phyloP scores from a whole-genome alignment of 2,329 filamentous ascomycete genomes.

The Amauroascus niger region DNA sequence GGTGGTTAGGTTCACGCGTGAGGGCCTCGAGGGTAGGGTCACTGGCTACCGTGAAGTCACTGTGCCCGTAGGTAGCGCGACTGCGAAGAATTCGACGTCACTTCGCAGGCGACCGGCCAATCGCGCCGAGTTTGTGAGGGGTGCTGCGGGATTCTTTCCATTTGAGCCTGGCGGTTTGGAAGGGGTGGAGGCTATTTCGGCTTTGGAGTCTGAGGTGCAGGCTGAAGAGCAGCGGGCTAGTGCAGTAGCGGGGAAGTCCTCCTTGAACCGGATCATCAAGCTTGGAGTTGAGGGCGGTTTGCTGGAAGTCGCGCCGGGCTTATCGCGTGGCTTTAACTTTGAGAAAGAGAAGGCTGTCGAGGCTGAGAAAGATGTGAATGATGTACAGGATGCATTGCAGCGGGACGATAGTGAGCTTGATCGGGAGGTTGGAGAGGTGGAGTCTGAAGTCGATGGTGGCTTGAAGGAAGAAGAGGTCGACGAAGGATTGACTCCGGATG shows the following conservation, averaged over 20 bases:
- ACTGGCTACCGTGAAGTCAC: slow-evolving; percentile 93
- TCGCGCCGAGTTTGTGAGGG: slow-evolving; percentile 82
- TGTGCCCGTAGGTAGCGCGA: slow-evolving; percentile 76
- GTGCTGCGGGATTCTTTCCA: slow-evolving; percentile 85
- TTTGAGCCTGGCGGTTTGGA: slow-evolving; percentile 88
- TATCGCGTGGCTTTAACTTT: slow-evolving; percentile 68
- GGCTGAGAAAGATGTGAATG: slow-evolving; percentile 51
- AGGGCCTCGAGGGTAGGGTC: slow-evolving; percentile 84
- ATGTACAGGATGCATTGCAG: slow-evolving; percentile 56
- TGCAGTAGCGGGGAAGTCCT: slow-evolving; percentile 29
- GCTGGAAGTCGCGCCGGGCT: slow-evolving; percentile 71
- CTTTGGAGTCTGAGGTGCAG: slow-evolving; percentile 64
- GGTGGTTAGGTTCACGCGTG: slow-evolving; percentile 83
- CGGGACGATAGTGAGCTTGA: slow-evolving; percentile 31
- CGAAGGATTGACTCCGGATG: slow-evolving; percentile 26
- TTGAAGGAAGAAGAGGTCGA: slow-evolving; percentile 17
- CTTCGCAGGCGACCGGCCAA: slow-evolving; percentile 75
- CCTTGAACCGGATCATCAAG: slow-evolving; percentile 75
- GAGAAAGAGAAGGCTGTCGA: slow-evolving; percentile 48
- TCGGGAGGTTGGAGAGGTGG: slow-evolving; percentile 29
- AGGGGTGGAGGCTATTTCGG: slow-evolving; percentile 72
- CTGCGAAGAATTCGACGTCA: slow-evolving; percentile 90
- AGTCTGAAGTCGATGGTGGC: slow-evolving; percentile 20
- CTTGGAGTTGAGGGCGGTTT: slow-evolving; percentile 68
- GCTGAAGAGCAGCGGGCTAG: slow-evolving; percentile 39